Evolutionary conservation across 805 yeast genomes (phyloP).

Genomic region (Candida endomychidarum): DNA sequence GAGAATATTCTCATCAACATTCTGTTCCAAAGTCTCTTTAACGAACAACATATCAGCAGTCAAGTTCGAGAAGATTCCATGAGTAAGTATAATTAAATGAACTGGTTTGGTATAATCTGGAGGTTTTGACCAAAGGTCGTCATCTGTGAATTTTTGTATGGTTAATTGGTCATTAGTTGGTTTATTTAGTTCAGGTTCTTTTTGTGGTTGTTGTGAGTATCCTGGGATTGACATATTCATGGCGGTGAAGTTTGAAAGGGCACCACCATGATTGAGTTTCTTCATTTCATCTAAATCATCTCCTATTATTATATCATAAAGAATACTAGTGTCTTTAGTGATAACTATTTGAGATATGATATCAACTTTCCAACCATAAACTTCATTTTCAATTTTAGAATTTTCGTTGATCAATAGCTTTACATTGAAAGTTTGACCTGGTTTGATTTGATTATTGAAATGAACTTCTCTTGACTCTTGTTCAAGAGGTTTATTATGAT

Average conservation of each 20-base stretch:
- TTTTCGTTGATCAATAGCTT: constrained; percentile 50
- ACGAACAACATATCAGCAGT: constrained; percentile 46
- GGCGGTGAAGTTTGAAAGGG: constrained; percentile 12
- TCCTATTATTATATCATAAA: constrained; percentile 39
- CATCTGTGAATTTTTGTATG: constrained; percentile 26
- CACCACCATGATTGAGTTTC: constrained; percentile 28
- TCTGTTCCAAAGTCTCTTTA: constrained; percentile 31
- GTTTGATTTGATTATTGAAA: constrained; percentile 51
- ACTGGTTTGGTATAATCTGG: constrained; percentile 28
- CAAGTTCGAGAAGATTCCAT: constrained; percentile 43
- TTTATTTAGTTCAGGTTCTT: constrained; percentile 8
- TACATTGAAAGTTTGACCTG: constrained; percentile 68
- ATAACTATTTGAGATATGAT: constrained; percentile 42
- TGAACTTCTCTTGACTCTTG: constrained; percentile 30
- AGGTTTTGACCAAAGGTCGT: constrained; percentile 34
- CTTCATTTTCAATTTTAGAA: constrained; percentile 22
- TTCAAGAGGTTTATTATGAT: constrained; percentile 23
- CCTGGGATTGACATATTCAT: constrained; percentile 4
- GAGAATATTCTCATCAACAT: constrained; percentile 32
- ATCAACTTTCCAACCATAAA: constrained; percentile 39
- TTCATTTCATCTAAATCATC: constrained; percentile 34
- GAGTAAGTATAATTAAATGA: constrained; percentile 43
- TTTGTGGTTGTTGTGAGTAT: not conserved
- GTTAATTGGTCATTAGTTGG: constrained; percentile 24
- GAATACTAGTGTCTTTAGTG: constrained; percentile 29